Conservation (phyloP, 192 early-diverging fungal genomes). For the Linnemannia exigua region DNA sequence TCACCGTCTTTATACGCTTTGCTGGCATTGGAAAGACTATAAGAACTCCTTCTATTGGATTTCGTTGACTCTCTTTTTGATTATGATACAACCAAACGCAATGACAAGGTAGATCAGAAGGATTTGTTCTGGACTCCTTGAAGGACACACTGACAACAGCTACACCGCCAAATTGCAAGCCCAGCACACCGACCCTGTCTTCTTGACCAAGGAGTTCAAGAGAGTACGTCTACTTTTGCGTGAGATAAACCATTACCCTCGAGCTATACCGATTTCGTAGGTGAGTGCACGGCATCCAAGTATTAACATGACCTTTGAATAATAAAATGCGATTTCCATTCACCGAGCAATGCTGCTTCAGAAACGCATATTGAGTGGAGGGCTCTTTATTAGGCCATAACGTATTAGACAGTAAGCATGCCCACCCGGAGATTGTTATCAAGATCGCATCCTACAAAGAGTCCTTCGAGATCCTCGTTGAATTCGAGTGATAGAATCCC, state of each 20-base stretch:
- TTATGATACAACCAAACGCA: constrained; percentile 64
- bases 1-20: too few species aligned
- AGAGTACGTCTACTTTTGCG: background rate
- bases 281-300: constrained; percentile 22
- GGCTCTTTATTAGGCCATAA: background rate
- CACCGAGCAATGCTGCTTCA: too few species aligned
- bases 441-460: constrained; percentile 43
- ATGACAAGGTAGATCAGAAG: constrained; percentile 96
- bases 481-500: constrained; percentile 42
- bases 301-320: background rate
- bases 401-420: constrained; percentile 14
- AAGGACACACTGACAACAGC: constrained; percentile 95
- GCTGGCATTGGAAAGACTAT: too few species aligned
- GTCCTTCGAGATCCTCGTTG: constrained; percentile 45
- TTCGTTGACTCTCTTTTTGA: too few species aligned
- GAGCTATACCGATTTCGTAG: constrained; percentile 23
- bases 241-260: constrained; percentile 33
- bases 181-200: constrained; percentile 90
- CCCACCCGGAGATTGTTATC: constrained; percentile 34
- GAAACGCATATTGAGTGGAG: background rate
- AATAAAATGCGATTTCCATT: background rate
- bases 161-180: constrained; percentile 97
- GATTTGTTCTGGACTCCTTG: constrained; percentile 94
- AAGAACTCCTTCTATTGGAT: too few species aligned
- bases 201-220: constrained; percentile 85